Evolutionary conservation across 1,284 basidiomycete species (phyloP).

Genomic region (Malassezia vespertilionis): DNA sequence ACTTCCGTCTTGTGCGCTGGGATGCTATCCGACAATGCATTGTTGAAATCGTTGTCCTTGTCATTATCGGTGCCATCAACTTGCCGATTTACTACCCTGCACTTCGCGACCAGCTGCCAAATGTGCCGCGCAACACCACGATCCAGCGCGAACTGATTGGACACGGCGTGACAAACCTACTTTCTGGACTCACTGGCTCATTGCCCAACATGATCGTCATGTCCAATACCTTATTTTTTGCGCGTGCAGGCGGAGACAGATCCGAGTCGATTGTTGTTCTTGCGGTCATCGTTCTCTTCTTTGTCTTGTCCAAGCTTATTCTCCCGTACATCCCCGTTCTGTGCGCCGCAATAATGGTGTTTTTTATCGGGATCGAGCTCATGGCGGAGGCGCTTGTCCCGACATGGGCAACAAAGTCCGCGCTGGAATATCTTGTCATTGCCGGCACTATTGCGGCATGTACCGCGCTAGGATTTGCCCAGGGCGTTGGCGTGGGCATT

Average conservation of each 20-base stretch:
- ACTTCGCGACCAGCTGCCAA: not conserved
- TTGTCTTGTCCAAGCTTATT: slow-evolving; percentile 4
- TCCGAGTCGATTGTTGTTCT: not conserved
- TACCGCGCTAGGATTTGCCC: slow-evolving; percentile 8
- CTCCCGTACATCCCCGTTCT: slow-evolving; percentile 6
- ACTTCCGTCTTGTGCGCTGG: slow-evolving; percentile 4
- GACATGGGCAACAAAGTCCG: slow-evolving; percentile 4
- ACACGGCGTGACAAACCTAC: slow-evolving; percentile 4
- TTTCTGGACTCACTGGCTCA: not conserved
- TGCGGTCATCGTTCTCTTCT: not conserved
- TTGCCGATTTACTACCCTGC: slow-evolving; percentile 10
- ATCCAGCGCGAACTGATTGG: slow-evolving; percentile 8
- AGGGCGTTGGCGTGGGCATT: slow-evolving; percentile 6
- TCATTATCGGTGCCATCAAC: slow-evolving; percentile 9
- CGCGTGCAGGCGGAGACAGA: slow-evolving; percentile 1
- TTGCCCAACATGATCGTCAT: slow-evolving; percentile 5
- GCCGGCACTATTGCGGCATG: slow-evolving; percentile 6
- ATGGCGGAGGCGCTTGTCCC: slow-evolving; percentile 12
- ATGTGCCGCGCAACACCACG: not conserved
- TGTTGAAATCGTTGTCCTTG: slow-evolving; percentile 6
- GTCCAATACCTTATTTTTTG: slow-evolving; percentile 8
- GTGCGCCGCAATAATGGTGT: slow-evolving; percentile 9
- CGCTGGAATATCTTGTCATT: slow-evolving; percentile 9
- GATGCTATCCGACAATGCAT: not conserved
- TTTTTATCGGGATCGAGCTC: slow-evolving; percentile 9